Base-by-base conservation (phyloP, 2,329 filamentous ascomycete species). In the Blumeria graminis region DNA sequence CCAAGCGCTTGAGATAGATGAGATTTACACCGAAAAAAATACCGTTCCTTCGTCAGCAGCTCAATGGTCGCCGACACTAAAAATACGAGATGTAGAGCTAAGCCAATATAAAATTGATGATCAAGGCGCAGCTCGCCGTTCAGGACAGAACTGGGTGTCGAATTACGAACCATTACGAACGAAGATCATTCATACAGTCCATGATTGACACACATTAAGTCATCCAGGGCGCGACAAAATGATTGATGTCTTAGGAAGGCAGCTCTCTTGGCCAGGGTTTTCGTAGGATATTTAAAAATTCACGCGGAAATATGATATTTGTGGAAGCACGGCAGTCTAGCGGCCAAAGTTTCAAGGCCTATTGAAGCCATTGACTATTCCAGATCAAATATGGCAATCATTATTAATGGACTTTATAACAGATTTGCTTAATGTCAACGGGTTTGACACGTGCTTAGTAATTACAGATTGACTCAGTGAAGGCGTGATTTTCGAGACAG, bases 361-460 rank as follows among this genome's bases (percentile, higher is more conserved):
- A 33, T 57, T 6, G 45, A 5, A 32, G 41, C 33, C 11, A 10
- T 35, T 28, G n/a, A n/a, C n/a, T n/a, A n/a, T n/a, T n/a, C n/a
- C n/a, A n/a, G n/a, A n/a, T n/a, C n/a, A n/a, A n/a, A 54, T 54
- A 11, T 57, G 35, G 52, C 32, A 41, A 32, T 45, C 55, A 33
- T 33, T 57, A n/a, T 50, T 53, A 39, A 57, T 57, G 36, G 36
- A 39, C 36, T 39, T 39, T 39, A 39, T 39, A 9, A 8, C 36
- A 9, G 36, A 39, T 39, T 22, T 50, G 6, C 46, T 28, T 22
- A 50, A 50, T 8, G 46, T 50, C 6, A 14, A 50, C 14, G 46
- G 18, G 33, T 50, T 8, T 28, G 14, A 50, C 14, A 28, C 46
- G 6, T 50, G 46, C 18, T 22, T 50, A 22, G 46, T 50, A 13